Evolutionary conservation across 495 filamentous ascomycete species (phyloP), one percentile per base, ranked within the genome.

Genomic region (Aspergillus conjunctus): DNA sequence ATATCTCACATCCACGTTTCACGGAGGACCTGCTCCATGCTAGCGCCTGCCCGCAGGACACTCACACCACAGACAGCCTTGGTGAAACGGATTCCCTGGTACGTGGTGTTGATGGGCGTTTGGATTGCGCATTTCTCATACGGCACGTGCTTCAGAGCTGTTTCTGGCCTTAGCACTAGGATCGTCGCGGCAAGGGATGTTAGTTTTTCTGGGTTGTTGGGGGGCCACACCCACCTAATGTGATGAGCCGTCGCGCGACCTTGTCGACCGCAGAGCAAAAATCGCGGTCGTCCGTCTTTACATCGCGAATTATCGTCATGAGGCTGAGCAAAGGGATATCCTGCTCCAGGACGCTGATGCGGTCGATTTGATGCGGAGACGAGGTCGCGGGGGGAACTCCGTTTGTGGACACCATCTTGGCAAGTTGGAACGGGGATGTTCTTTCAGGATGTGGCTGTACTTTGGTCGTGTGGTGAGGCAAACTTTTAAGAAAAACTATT

Each of bases 51-150:
- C 9, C 66, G 63, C 4, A 68, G 57, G 18, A 68, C 64, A 17
- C 59, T 61, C 31, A 68, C 66, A 6, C 66, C 66, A 48, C 63
- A 66, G 0, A 68, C 58, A 0, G 58, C 57, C 49, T 59, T 67
- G 12, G 49, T 54, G 26, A 54, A 52, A 4, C 59, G 55, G 8
- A 57, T 12, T 1, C 62, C 65, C n/a, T 53, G 12, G 48, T 62
- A 68, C 0, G 59, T 54, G 0, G 45, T 39, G 17, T 54, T 26
- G 31, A 54, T 62, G 7, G 65, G 65, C 0, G 65, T 64, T 31
- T 18, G 12, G 20, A 68, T 39, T 10, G 56, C 39, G 26, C 52
- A 56, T 30, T 44, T 39, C 31, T 67, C 58, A 9, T 46, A 33
- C 10, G 65, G 58, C 18, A 61, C 58, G 31, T 61, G 51, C 39